These are phyloP conservation scores for Furcasterigmium sp. DNA, from an alignment of 2,329 filamentous ascomycete species.

Conservation along the genomic window DNA sequence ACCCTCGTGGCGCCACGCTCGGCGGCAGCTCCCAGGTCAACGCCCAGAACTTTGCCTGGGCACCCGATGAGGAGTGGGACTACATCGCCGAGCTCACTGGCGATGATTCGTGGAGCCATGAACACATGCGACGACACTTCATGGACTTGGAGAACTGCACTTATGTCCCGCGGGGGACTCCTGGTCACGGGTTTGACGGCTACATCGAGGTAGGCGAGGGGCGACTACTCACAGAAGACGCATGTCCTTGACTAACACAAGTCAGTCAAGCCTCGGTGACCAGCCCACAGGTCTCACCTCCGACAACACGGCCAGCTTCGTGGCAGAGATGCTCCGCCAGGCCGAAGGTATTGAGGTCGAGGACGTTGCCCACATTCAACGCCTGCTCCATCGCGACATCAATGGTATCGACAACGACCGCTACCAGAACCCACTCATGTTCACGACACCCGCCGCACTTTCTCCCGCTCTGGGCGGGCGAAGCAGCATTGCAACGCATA, in stretches of 20 bases:
- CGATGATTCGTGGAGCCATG: constrained; percentile 41
- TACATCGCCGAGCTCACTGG: constrained; percentile 43
- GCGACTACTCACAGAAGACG: no score
- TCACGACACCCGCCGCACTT: constrained; percentile 2
- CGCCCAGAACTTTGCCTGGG: constrained; percentile 39
- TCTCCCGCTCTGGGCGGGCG: constrained; percentile 1
- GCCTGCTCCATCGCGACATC: constrained; percentile 23
- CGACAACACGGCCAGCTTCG: constrained; percentile 25
- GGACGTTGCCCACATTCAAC: constrained; percentile 13
- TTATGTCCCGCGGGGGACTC: constrained; percentile 29
- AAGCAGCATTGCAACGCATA: constrained; percentile 1
- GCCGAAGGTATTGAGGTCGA: constrained; percentile 10
- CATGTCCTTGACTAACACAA: no score
- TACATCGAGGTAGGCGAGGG: constrained; percentile 36
- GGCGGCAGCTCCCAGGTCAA: constrained; percentile 29
- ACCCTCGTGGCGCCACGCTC: constrained; percentile 19
- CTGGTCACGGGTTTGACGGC: constrained; percentile 44
- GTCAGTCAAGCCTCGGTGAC: constrained; percentile 3
- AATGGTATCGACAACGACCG: constrained; percentile 16
- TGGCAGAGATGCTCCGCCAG: constrained; percentile 22
- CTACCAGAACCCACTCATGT: constrained; percentile 15
- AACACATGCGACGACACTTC: constrained; percentile 45
- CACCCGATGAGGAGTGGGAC: constrained; percentile 44
- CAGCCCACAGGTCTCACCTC: neutral
- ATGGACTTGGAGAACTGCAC: constrained; percentile 38